Base-by-base conservation (phyloP, 208 protist genomes). In the Leishmania lainsoni region DNA sequence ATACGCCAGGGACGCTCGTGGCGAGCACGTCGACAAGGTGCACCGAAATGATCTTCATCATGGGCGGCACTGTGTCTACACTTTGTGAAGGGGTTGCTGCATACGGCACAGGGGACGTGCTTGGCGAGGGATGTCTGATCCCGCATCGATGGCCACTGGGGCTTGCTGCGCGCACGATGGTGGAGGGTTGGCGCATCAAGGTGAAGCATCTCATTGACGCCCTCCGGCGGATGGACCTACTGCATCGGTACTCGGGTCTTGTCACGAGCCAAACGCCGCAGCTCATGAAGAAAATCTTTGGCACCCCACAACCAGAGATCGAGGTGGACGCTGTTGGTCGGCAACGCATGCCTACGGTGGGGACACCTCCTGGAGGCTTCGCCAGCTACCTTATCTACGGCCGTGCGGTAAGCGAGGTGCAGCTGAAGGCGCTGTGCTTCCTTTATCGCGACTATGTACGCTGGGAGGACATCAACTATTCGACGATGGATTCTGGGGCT, bases 401-500 rank as follows among this genome's bases (percentile, higher is more conserved):
- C n/a, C 80, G 86, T 58, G 82, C 81, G 39, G 86, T 95, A 35
- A 85, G 90, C 22, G 92, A 94, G 87, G 84, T 92, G 49, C 88
- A 93, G 80, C 86, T 97, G 22, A 86, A 84, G 72, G 92, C 91
- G 20, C 52, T 91, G 26, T 97, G 94, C 83, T 92, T 93, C 70
- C 83, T 87, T 26, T 94, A 89, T 80, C 85, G 91, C 4, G 92
- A 92, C 76, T 91, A 89, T 81, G 89, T 97, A n/a, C 89, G 89
- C 70, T 95, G 89, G 92, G 87, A 91, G 49, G 94, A 97, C 79
- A 97, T 97, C 84, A 91, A 87, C 76, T 97, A 97, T 83, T 85
- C 84, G 58, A 89, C 87, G 56, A 87, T 91, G 80, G 79, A 75
- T 29, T n/a, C 48, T 69, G 48, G 14, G 29, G 35, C 26, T 1